A percentile compares a stretch with the other conserved stretches of the same genome.
Evolutionary conservation across 2,329 filamentous ascomycete species (phyloP).

Genomic region (Beauveria pseudobassiana): DNA sequence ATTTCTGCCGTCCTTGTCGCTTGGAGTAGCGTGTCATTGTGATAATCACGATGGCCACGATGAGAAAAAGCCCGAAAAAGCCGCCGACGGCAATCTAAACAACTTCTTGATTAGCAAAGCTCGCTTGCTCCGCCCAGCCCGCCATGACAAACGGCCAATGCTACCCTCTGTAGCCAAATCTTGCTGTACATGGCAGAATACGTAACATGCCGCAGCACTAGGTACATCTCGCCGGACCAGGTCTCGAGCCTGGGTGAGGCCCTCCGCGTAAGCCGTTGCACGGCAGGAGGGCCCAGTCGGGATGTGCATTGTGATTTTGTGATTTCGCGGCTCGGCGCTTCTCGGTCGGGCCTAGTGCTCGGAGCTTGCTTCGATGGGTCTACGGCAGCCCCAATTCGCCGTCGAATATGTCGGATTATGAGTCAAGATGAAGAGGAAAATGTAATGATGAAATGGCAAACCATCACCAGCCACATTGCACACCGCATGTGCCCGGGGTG

Average conservation of each 20-base stretch:
- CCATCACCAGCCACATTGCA: not conserved
- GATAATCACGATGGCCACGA: not conserved
- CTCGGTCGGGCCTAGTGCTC: not conserved
- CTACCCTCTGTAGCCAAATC: not conserved
- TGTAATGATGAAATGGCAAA: not conserved
- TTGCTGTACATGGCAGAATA: not conserved
- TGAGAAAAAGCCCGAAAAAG: not conserved
- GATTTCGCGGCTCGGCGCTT: not conserved
- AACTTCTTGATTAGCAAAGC: not conserved
- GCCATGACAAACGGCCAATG: not conserved
- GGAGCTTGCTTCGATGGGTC: not conserved
- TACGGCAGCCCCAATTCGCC: not conserved
- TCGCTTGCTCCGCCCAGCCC: not conserved
- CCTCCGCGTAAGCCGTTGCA: conserved; percentile 3
- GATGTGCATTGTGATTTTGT: not conserved
- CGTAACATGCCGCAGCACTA: not conserved
- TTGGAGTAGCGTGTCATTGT: not conserved
- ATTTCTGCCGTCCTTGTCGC: not conserved
- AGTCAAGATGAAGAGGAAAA: not conserved
- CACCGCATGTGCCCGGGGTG: not conserved
- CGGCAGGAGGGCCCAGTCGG: not conserved
- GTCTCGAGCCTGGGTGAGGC: not conserved
- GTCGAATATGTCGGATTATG: not conserved
- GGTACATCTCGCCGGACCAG: not conserved
- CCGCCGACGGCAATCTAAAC: not conserved